Evolutionary conservation across 257 asterid genomes (phyloP), one percentile per base, ranked within the genome.

Genomic region (Fraxinus quadrangulata): DNA sequence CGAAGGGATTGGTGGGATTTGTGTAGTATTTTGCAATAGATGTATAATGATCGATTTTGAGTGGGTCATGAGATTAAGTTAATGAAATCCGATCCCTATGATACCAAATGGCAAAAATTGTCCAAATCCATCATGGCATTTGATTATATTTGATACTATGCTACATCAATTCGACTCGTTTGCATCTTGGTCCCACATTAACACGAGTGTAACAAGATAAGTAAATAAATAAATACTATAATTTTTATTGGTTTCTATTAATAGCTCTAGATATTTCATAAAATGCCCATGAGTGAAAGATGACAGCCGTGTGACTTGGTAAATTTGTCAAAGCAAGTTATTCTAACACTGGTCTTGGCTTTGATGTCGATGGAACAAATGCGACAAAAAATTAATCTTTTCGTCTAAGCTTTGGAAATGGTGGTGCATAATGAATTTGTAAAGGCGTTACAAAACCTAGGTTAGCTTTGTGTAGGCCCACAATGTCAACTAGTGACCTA

Each of bases 391-490:
- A 34, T 56, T 70, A 67, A 77, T 72, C 16, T 31, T 80, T 75
- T 30, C 5, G 70, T 42, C 40, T 54, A 70, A 70, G 75, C 78
- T 61, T 70, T 49, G 83, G 84, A 71, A 77, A 84, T 79, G 84
- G 84, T 71, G 84, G 81, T 28, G 84, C 77, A 75, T 81, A 21
- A 78, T 78, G 79, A 40, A 66, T 45, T 45, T 75, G 81, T 72
- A 78, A 75, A 77, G 76, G 74, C n/a, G 28, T 39, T 65, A 12
- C 34, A n/a, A 77, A 78, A 84, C 69, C 80, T 68, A 71, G 65
- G 80, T 81, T 83, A 78, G 63, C 33, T 17, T 34, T 33, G 66
- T 47, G 74, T 75, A 81, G 88, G 81, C 82, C 86, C 80, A 75
- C 70, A n/a, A 56, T 14, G 45, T 78, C 76, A 70, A 59, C 77